Evolutionary conservation across 2,329 filamentous ascomycete species (phyloP), one percentile per base, ranked within the genome.

Genomic region (Colletotrichum orchidophilum): DNA sequence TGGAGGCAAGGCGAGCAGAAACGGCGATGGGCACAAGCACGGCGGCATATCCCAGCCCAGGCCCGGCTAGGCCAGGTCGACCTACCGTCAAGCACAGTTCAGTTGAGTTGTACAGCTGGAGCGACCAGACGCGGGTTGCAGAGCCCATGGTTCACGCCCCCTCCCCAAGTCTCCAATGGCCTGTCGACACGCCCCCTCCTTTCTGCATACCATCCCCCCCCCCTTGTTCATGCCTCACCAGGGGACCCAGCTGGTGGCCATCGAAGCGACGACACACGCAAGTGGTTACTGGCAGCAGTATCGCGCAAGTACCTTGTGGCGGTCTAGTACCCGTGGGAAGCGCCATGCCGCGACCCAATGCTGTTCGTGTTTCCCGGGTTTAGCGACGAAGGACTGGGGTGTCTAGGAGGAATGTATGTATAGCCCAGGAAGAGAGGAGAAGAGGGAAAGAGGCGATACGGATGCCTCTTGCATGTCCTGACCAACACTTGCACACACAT

Each of bases 311-410:
- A 67, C 31, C 57, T 53, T n/a, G 21, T 50, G 63, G 68, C 63
- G 52, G 68, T 53, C 68, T 39, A 62, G 68, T 71, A 71, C 68
- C 52, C 58, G 52, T 60, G 53, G 55, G 72, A 77, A 76, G 76
- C 77, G 77, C 77, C 76, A 76, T 78, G 77, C 73, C 74, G 74
- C 76, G 39, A 42, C 61, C 73, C 72, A 75, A 74, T 75, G 73
- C 74, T 74, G 73, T 66, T 72, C 63, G 64, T 58, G 59, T 54
- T 73, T 75, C 70, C 75, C 73, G 73, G 74, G 76, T 71, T 76
- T 76, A 75, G 76, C 76, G 76, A 76, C 73, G 52, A 57, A 53
- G 31, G 64, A 67, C 55, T 31, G 52, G 63, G 39, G 67, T 52
- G 49, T 52, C 49, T 42, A 3, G 57, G 39, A 39, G n/a, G 26